These are phyloP conservation scores for Pseudozyma thailandica DNA, from an alignment of 1,284 basidiomycete species.

Conservation along the genomic window DNA sequence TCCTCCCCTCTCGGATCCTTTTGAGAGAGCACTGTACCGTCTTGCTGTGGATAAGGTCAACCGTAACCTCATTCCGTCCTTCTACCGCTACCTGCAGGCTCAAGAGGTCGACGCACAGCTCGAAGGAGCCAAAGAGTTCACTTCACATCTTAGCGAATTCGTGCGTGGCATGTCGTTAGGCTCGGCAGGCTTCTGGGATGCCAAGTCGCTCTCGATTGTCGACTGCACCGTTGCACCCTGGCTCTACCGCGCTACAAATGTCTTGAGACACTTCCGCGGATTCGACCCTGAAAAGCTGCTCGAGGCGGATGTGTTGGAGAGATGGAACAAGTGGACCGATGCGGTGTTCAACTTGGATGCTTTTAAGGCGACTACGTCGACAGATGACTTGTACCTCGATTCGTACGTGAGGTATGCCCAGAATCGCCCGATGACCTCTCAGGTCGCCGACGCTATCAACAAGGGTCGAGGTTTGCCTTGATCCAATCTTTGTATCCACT, in stretches of 20 bases:
- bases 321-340: constrained; percentile 73
- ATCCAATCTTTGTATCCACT: constrained; percentile 1
- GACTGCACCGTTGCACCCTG: constrained; percentile 82
- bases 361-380: constrained; percentile 78
- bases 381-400: constrained; percentile 78
- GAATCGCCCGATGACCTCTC: constrained; percentile 56
- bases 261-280: constrained; percentile 77
- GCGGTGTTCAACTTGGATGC: constrained; percentile 75
- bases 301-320: constrained; percentile 71
- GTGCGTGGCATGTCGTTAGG: constrained; percentile 71
- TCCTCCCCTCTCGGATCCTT: constrained; percentile 75
- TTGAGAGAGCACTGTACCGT: constrained; percentile 76
- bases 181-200: constrained; percentile 72
- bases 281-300: constrained; percentile 71
- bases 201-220: constrained; percentile 74
- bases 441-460: constrained; percentile 61
- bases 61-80: constrained; percentile 76
- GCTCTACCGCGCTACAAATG: constrained; percentile 76
- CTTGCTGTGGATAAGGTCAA: constrained; percentile 78
- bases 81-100: constrained; percentile 82
- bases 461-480: constrained; percentile 45
- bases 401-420: constrained; percentile 72
- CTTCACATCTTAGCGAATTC: constrained; percentile 73
- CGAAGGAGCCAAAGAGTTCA: constrained; percentile 74
- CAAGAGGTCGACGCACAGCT: constrained; percentile 75